Evolutionary conservation across 805 yeast species (phyloP).

Genomic region (Kuraishia molischiana): DNA sequence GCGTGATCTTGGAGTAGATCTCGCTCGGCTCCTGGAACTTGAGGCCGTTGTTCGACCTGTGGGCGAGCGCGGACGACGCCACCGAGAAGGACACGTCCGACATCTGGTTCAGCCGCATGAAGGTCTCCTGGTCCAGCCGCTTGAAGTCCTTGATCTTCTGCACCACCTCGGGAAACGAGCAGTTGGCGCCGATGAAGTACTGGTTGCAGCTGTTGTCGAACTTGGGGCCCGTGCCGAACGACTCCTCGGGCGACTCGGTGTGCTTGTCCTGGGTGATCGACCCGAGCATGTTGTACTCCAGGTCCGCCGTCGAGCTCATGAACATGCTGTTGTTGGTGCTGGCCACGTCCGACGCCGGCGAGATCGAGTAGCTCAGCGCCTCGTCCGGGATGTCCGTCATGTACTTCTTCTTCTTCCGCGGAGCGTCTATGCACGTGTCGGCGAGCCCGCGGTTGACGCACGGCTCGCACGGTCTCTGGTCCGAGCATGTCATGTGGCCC

Average conservation of each 20-base stretch:
- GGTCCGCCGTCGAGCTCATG: slow-evolving; percentile 60
- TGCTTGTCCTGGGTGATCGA: slow-evolving; percentile 41
- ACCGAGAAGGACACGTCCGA: slow-evolving; percentile 38
- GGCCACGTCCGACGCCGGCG: not conserved
- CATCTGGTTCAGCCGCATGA: slow-evolving; percentile 18
- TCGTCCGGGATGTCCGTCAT: slow-evolving; percentile 45
- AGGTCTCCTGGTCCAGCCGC: slow-evolving; percentile 29
- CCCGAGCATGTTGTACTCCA: slow-evolving; percentile 63
- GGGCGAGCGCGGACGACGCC: slow-evolving; percentile 31
- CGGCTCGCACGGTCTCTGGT: slow-evolving; percentile 50
- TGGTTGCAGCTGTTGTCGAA: slow-evolving; percentile 58
- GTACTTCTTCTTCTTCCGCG: slow-evolving; percentile 78
- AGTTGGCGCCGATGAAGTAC: slow-evolving; percentile 48
- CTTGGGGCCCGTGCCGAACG: slow-evolving; percentile 21
- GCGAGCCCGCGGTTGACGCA: slow-evolving; percentile 64
- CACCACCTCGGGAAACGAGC: slow-evolving; percentile 54
- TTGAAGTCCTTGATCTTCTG: slow-evolving; percentile 30
- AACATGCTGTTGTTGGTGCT: slow-evolving; percentile 25
- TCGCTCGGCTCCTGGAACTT: slow-evolving; percentile 60
- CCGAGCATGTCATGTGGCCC: slow-evolving; percentile 89
- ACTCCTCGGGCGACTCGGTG: not conserved
- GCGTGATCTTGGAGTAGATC: slow-evolving; percentile 63
- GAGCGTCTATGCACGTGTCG: slow-evolving; percentile 78
- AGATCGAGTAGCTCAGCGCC: not conserved
- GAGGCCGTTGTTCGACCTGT: slow-evolving; percentile 24